Evolutionary conservation across 148 eudicot species (phyloP), one percentile per base, ranked within the genome.

Genomic region (Silene latifolia): DNA sequence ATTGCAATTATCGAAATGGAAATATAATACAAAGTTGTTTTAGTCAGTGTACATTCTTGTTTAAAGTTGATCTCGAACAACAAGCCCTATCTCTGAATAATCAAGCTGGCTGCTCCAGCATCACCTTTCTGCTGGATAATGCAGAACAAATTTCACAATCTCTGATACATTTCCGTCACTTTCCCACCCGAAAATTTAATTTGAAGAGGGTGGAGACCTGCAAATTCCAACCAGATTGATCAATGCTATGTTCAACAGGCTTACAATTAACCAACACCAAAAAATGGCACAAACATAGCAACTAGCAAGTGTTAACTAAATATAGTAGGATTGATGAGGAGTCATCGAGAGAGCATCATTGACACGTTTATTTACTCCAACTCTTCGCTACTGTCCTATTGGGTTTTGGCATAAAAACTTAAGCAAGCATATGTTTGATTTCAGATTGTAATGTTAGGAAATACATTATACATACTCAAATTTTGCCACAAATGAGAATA

Each of bases 131-230:
- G 65, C 76, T 51, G 71, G 44, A 54, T 61, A 57, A 70, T 46
- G 67, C 71, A 66, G 23, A 65, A 32, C 56, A 57, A 75, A 20
- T 15, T 63, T 75, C 27, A 25, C 73, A 21, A 35, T 56, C 72
- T 10, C 58, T 4, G n/a, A n/a, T 72, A 76, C 61, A 71, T 68
- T 62, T 47, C 51, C 11, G 2, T 23, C 69, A 42, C 24, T 32
- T 47, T 63, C 58, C 82, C 79, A 79, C 64, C 61, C 6, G 23
- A 68, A 70, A 3, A 51, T 69, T 61, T 67, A 67, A 66, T 59
- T 61, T 72, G 69, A 1, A 60, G 23, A 21, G 51, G 69, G 74
- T 61, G 80, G 77, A 67, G 48, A 57, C 80, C 83, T 80, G 80
- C 58, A 76, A 51, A 76, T 27, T 9, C 29, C 76, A 66, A 24